phyloP scores from a whole-genome alignment of 148 eudicot genomes.

The Nyssa sinensis region DNA sequence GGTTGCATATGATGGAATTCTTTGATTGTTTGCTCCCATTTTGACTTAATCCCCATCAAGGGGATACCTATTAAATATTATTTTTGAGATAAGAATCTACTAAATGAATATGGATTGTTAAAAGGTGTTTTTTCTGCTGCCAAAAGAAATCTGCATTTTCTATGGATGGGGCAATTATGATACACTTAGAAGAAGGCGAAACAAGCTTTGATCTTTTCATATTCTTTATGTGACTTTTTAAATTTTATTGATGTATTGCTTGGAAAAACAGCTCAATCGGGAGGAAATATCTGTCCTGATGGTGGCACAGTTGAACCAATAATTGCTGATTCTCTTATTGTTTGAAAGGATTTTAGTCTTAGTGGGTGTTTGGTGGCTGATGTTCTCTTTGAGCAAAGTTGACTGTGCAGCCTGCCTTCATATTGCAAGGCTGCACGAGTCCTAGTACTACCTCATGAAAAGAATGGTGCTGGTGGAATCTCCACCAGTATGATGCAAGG shows the following conservation, averaged over 20 bases:
- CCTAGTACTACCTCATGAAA: background rate
- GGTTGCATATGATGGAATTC: too few species aligned
- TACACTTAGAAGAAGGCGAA: background rate
- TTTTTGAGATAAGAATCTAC: background rate
- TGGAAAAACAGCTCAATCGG: background rate
- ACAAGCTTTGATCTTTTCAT: too few species aligned
- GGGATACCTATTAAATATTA: background rate
- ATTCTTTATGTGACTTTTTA: background rate
- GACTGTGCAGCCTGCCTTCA: too few species aligned
- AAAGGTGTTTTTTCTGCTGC: background rate
- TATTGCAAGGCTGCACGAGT: background rate
- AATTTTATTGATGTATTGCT: too few species aligned
- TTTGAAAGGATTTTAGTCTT: background rate
- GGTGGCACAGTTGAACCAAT: background rate
- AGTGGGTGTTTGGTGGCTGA: background rate
- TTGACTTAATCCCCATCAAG: too few species aligned
- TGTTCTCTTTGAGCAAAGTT: background rate
- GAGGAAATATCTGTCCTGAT: background rate
- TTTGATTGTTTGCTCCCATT: too few species aligned
- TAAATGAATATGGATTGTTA: background rate
- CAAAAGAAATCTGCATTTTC: constrained; percentile 12
- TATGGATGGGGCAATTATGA: background rate
- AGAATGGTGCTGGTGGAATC: background rate
- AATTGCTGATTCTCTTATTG: background rate
- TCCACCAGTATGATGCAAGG: background rate